Conservation (phyloP, 441 rosid species). For the Erodium trifolium region DNA sequence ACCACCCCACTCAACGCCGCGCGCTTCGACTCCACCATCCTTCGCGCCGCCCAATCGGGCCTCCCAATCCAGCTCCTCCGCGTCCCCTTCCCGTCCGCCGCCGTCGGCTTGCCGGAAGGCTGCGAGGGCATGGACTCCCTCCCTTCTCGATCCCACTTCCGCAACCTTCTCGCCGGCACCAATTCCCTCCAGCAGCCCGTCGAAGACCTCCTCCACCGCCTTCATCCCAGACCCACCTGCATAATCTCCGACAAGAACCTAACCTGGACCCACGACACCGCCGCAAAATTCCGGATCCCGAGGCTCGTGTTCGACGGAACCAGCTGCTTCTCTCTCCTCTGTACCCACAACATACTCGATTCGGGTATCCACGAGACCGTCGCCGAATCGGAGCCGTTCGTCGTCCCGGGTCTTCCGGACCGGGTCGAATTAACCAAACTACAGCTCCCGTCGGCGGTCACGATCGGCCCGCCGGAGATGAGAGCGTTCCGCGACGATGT, state of each 20-base stretch:
- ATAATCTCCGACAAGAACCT: slow-evolving; percentile 26
- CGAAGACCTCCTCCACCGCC: slow-evolving; percentile 17
- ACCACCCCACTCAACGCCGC: slow-evolving; percentile 15
- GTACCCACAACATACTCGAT: slow-evolving; percentile 4
- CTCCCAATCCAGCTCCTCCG: slow-evolving; percentile 15
- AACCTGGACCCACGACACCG: slow-evolving; percentile 23
- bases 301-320: slow-evolving; percentile 29
- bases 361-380: slow-evolving; percentile 18
- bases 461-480: slow-evolving; percentile 15
- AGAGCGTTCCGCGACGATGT: slow-evolving; percentile 22
- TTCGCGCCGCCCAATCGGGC: slow-evolving; percentile 4
- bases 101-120: slow-evolving; percentile 33
- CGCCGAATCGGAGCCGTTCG: slow-evolving; percentile 29
- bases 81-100: slow-evolving; percentile 22
- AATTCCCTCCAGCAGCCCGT: slow-evolving; percentile 18
- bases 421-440: slow-evolving; percentile 30
- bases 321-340: slow-evolving; percentile 32
- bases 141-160: slow-evolving; percentile 4
- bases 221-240: slow-evolving; percentile 28
- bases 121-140: slow-evolving; percentile 35
- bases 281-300: slow-evolving; percentile 33
- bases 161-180: slow-evolving; percentile 18
- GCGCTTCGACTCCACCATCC: neutral
- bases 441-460: slow-evolving; percentile 22
- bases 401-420: slow-evolving; percentile 44